Evolutionary conservation across 805 yeast species (phyloP).

Genomic region (Hanseniaspora singularis): DNA sequence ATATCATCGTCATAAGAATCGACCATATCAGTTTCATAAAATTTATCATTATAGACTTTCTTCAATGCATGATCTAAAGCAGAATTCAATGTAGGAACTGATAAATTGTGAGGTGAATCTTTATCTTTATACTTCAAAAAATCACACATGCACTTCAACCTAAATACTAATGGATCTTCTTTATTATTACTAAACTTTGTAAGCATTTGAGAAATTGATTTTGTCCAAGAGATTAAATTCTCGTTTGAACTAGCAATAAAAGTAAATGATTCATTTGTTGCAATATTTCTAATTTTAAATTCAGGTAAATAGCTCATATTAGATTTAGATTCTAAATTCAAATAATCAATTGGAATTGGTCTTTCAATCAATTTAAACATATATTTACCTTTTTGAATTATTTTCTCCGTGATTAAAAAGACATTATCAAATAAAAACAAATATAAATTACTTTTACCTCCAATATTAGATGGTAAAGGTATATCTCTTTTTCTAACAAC

Average conservation of each 20-base stretch:
- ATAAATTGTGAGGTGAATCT: conserved; percentile 40
- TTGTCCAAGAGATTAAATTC: conserved; percentile 51
- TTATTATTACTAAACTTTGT: conserved; percentile 30
- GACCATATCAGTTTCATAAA: conserved; percentile 20
- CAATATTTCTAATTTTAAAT: conserved; percentile 48
- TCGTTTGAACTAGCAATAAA: conserved; percentile 36
- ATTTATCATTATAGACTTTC: conserved; percentile 17
- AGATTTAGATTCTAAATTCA: conserved; percentile 41
- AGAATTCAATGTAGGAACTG: conserved; percentile 41
- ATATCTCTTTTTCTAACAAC: conserved; percentile 52
- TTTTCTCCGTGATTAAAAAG: conserved; percentile 49
- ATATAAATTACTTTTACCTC: conserved; percentile 29
- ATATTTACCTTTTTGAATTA: conserved; percentile 31
- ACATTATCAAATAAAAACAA: conserved; percentile 60
- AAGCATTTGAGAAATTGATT: conserved; percentile 39
- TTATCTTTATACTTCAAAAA: conserved; percentile 54
- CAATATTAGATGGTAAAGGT: conserved; percentile 38
- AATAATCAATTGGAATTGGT: conserved; percentile 51
- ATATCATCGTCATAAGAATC: conserved; percentile 11
- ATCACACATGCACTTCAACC: conserved; percentile 42
- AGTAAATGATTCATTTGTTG: conserved; percentile 43
- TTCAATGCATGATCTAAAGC: conserved; percentile 36
- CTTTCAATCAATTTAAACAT: conserved; percentile 38
- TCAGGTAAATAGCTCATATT: conserved; percentile 1
- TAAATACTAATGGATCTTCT: conserved; percentile 41